Evolutionary conservation across 1,284 basidiomycete genomes (phyloP).

Genomic region (Anthracocystis walkeri): DNA sequence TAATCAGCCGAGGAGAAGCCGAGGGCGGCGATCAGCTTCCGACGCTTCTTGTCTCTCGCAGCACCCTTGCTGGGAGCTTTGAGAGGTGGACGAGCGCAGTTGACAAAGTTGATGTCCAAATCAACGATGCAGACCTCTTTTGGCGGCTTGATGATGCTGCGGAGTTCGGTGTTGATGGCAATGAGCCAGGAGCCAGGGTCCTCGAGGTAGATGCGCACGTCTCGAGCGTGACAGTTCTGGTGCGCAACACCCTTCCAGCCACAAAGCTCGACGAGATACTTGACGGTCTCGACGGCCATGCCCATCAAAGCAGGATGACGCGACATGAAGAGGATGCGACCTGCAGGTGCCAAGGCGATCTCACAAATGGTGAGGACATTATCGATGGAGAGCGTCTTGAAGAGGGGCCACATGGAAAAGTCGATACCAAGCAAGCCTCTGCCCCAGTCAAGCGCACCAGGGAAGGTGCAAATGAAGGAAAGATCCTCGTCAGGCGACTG

Average conservation of each 20-base stretch:
- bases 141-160: slow-evolving; percentile 79
- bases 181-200: slow-evolving; percentile 87
- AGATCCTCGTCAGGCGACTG: slow-evolving; percentile 66
- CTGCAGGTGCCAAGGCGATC: slow-evolving; percentile 92
- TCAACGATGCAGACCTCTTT: slow-evolving; percentile 89
- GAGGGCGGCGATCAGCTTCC: slow-evolving; percentile 73
- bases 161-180: slow-evolving; percentile 86
- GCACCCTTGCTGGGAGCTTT: slow-evolving; percentile 84
- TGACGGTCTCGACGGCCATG: slow-evolving; percentile 86
- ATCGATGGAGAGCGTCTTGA: slow-evolving; percentile 92
- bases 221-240: slow-evolving; percentile 78
- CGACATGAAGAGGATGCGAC: slow-evolving; percentile 88
- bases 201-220: slow-evolving; percentile 82
- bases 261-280: slow-evolving; percentile 90
- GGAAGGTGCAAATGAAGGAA: slow-evolving; percentile 62
- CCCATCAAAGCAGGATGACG: slow-evolving; percentile 91
- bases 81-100: slow-evolving; percentile 81
- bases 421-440: slow-evolving; percentile 70
- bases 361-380: slow-evolving; percentile 94
- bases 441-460: slow-evolving; percentile 72
- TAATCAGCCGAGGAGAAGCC: slow-evolving; percentile 56
- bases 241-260: slow-evolving; percentile 86
- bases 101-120: slow-evolving; percentile 90
- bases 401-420: slow-evolving; percentile 96
- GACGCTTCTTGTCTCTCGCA: slow-evolving; percentile 84